Conservation (phyloP, 148 eudicot species). For the Mesembryanthemum crystallinum region DNA sequence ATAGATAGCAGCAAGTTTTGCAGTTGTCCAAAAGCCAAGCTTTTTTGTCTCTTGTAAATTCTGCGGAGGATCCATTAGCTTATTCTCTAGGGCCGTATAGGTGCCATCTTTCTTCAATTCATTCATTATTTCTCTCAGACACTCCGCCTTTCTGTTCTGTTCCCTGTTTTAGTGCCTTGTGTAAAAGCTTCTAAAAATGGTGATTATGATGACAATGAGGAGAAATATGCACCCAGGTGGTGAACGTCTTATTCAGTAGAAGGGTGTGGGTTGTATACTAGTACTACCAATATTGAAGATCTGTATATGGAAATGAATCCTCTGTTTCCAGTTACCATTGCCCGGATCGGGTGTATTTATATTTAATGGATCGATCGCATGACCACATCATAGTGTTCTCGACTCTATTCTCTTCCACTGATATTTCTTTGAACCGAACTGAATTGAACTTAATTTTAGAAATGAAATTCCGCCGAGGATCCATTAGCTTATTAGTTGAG, state of each 20-base stretch:
- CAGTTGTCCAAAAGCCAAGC: slow-evolving; percentile 23
- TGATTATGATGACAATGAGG: slow-evolving; percentile 12
- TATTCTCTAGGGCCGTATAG: slow-evolving; percentile 23
- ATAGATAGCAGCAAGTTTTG: slow-evolving; percentile 32
- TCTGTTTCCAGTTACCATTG: slow-evolving; percentile 3
- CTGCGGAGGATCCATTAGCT: slow-evolving; percentile 25
- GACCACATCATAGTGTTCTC: no score
- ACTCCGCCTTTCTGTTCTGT: not conserved
- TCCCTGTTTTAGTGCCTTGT: not conserved
- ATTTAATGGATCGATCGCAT: no score
- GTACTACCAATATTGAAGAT: slow-evolving; percentile 19
- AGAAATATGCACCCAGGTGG: slow-evolving; percentile 8
- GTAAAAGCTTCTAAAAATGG: no score
- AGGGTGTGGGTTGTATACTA: slow-evolving; percentile 23
- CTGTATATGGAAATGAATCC: slow-evolving; percentile 23
- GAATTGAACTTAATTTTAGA: no score
- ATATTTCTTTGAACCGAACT: no score
- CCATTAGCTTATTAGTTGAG: no score
- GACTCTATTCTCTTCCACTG: not conserved
- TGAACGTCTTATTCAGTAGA: slow-evolving; percentile 25
- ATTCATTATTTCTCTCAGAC: slow-evolving; percentile 22
- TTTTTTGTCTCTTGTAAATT: slow-evolving; percentile 30
- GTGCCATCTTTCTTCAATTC: slow-evolving; percentile 20
- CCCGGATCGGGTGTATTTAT: not conserved
- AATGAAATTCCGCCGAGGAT: no score